These are phyloP conservation scores for Trametes gibbosa DNA, from an alignment of 768 basidiomycete species.

Conservation along the genomic window DNA sequence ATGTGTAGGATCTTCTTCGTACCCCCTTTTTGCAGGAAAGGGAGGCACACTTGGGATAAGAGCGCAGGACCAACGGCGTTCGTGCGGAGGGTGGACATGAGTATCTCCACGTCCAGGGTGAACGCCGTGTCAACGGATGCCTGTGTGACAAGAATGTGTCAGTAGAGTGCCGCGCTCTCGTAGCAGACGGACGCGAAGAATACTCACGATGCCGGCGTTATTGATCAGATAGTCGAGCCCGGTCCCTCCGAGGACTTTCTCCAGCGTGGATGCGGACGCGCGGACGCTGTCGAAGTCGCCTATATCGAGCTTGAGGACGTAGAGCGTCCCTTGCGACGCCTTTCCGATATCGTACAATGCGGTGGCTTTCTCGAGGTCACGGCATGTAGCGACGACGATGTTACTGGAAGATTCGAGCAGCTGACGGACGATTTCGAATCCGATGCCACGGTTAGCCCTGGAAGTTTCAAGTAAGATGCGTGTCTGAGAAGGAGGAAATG, in stretches of 20 bases:
- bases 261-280: slow-evolving; percentile 21
- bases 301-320: slow-evolving; percentile 34
- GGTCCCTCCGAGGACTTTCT: slow-evolving; percentile 24
- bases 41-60: slow-evolving; percentile 32
- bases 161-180: background rate
- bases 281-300: slow-evolving; percentile 26
- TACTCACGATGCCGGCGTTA: slow-evolving; percentile 37
- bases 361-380: slow-evolving; percentile 23
- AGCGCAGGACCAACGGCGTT: slow-evolving; percentile 37
- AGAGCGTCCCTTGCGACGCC: slow-evolving; percentile 28
- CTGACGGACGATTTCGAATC: slow-evolving; percentile 28
- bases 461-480: background rate
- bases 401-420: slow-evolving; percentile 20
- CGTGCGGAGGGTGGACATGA: slow-evolving; percentile 25
- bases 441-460: slow-evolving; percentile 25
- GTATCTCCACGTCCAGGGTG: slow-evolving; percentile 21
- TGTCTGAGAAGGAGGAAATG: background rate
- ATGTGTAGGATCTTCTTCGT: slow-evolving; percentile 35
- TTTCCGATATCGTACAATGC: slow-evolving; percentile 20
- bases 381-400: slow-evolving; percentile 31
- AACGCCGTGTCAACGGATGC: slow-evolving; percentile 26
- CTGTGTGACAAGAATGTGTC: background rate
- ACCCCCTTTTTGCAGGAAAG: slow-evolving; percentile 31
- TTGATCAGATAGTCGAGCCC: slow-evolving; percentile 42
- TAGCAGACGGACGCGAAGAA: background rate